phyloP scores from a whole-genome alignment of 257 asterid genomes.

The Plantago major region DNA sequence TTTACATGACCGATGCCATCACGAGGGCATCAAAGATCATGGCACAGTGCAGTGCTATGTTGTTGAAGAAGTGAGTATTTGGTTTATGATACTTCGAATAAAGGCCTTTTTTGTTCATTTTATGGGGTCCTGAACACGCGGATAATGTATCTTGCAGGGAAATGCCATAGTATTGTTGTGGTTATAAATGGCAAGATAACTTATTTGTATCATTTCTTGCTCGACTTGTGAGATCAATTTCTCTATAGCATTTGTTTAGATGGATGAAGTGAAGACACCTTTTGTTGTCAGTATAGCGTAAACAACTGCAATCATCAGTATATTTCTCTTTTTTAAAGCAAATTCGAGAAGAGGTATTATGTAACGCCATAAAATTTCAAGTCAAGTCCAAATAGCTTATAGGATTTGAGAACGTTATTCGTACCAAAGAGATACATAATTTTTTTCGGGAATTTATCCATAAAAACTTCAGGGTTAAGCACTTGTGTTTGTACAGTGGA shows the following conservation, averaged over 20 bases:
- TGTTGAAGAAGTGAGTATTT: conserved; percentile 50
- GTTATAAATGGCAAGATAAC: conserved; percentile 62
- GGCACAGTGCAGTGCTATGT: conserved; percentile 84
- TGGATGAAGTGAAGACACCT: conserved; percentile 1
- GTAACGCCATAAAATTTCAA: too few relatives aligned
- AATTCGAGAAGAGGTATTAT: too few relatives aligned
- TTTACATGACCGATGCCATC: conserved; percentile 91
- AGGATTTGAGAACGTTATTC: too few relatives aligned
- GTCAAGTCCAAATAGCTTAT: too few relatives aligned
- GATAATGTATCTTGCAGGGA: conserved; percentile 19
- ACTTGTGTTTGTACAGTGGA: too few relatives aligned
- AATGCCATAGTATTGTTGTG: conserved; percentile 38
- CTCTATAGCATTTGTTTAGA: not conserved
- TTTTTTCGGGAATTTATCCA: too few relatives aligned
- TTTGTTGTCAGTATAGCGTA: too few relatives aligned
- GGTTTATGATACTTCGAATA: conserved; percentile 31
- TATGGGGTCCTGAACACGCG: conserved; percentile 14
- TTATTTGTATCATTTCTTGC: conserved; percentile 30
- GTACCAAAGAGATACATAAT: too few relatives aligned
- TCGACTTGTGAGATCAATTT: not conserved
- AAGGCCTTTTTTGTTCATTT: conserved; percentile 22
- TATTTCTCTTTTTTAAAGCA: too few relatives aligned
- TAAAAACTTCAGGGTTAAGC: too few relatives aligned
- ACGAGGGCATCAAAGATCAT: conserved; percentile 97
- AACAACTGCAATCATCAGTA: too few relatives aligned